Conservation (phyloP, 75 land plant species). For the Cryptomeria japonica region DNA sequence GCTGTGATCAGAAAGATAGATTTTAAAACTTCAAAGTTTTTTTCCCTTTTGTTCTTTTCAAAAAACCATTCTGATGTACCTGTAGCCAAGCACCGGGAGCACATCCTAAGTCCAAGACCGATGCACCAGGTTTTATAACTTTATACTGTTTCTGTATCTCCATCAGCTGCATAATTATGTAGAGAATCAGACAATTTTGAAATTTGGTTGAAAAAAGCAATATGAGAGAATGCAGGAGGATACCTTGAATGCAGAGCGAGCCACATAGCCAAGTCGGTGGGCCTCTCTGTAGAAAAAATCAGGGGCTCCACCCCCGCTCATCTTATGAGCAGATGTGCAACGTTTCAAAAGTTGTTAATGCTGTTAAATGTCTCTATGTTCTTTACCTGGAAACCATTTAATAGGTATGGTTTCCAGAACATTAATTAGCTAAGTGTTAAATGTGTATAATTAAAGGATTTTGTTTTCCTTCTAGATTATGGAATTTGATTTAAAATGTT, state of each 20-base stretch:
- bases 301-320: slow-evolving; percentile 64
- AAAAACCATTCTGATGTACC: slow-evolving; percentile 27
- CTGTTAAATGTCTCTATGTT: background rate
- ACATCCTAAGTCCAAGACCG: slow-evolving; percentile 91
- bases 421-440: no score
- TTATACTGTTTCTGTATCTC: slow-evolving; percentile 86
- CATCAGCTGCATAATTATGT: slow-evolving; percentile 48
- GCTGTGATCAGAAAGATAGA: no score
- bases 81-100: slow-evolving; percentile 99
- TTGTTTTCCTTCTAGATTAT: no score
- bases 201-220: background rate
- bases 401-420: no score
- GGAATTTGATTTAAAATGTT: no score
- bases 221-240: background rate
- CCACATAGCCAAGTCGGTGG: slow-evolving; percentile 84
- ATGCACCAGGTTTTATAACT: slow-evolving; percentile 74
- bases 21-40: no score
- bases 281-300: slow-evolving; percentile 95
- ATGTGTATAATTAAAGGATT: no score
- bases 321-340: background rate
- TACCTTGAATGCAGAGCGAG: slow-evolving; percentile 97
- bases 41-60: no score
- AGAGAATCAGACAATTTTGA: background rate
- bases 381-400: no score
- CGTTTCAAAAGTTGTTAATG: background rate